These are phyloP conservation scores for Solanum paucissectum DNA, from an alignment of 257 asterid species.

Conservation along the genomic window DNA sequence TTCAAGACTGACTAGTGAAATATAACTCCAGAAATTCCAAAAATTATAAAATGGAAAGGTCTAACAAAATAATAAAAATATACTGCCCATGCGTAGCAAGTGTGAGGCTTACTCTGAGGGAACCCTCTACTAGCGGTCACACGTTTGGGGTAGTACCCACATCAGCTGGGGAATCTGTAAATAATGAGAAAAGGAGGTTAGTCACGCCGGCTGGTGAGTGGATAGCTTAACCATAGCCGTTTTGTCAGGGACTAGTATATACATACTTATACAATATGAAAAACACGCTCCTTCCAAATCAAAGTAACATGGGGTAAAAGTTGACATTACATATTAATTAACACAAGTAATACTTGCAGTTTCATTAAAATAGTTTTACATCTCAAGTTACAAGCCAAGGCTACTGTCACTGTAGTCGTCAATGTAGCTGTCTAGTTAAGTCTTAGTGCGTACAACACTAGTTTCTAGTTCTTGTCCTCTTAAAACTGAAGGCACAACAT, in stretches of 20 bases:
- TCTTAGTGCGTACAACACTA: neutral
- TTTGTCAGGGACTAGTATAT: neutral
- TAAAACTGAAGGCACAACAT: neutral
- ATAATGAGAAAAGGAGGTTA: neutral
- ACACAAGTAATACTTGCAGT: neutral
- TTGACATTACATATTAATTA: neutral
- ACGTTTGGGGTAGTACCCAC: neutral
- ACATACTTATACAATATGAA: neutral
- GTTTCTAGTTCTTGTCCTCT: neutral
- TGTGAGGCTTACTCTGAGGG: neutral
- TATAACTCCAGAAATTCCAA: neutral
- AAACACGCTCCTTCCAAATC: neutral
- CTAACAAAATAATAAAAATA: neutral
- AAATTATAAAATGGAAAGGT: neutral
- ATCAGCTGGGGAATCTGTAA: neutral
- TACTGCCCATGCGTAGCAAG: neutral
- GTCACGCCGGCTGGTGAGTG: neutral
- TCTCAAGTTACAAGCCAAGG: neutral
- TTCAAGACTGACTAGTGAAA: neutral
- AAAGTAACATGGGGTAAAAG: neutral
- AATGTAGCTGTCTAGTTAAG: neutral
- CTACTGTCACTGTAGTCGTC: neutral
- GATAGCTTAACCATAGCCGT: neutral
- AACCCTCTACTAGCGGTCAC: neutral
- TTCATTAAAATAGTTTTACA: neutral